Evolutionary conservation across 345 rosid species (phyloP).

Genomic region (Euphorbia pulcherrima): DNA sequence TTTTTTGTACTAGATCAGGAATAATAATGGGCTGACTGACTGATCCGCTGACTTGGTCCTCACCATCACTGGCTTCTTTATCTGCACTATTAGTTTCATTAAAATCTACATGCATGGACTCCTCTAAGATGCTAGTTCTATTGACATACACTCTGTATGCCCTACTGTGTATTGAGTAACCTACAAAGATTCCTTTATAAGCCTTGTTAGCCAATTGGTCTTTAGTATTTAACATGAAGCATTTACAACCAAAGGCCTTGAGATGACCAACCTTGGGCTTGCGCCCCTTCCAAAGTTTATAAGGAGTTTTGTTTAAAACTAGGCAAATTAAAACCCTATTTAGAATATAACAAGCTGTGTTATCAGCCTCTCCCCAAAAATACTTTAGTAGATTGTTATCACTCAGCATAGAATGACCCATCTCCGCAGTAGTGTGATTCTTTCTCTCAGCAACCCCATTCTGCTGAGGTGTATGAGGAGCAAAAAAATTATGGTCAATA

Average conservation of each 20-base stretch:
- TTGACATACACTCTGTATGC: neutral
- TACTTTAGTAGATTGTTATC: neutral
- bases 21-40: too few relatives aligned
- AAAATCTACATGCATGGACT: neutral
- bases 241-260: neutral
- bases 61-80: neutral
- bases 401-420: neutral
- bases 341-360: neutral
- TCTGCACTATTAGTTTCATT: neutral
- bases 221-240: too few relatives aligned
- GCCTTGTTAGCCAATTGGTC: neutral
- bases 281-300: neutral
- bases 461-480: neutral
- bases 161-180: neutral
- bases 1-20: too few relatives aligned
- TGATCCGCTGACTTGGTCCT: too few relatives aligned
- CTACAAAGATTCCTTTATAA: neutral
- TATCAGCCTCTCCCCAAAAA: neutral
- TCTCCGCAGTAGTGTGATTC: neutral
- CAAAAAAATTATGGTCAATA: too few relatives aligned
- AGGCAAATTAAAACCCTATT: neutral
- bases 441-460: neutral
- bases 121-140: neutral
- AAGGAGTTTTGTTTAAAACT: neutral
- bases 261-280: neutral